These are phyloP conservation scores for Trametes sp. DNA, from an alignment of 1,284 basidiomycete genomes.

Conservation along the genomic window DNA sequence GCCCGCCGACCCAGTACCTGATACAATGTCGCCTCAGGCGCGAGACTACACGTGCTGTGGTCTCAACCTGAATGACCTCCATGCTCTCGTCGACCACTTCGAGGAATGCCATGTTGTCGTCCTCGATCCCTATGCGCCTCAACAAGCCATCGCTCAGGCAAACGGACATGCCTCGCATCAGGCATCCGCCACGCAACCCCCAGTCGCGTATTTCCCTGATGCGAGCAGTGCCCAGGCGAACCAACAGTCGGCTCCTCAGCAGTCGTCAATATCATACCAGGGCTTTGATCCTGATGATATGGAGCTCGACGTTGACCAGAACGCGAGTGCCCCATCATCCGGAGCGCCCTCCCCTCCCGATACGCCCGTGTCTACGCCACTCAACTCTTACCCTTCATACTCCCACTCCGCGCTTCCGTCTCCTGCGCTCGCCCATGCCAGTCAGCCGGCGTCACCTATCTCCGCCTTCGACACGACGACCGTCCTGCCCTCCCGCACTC, in stretches of 20 bases:
- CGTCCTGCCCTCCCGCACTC: conserved; percentile 50
- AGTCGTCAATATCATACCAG: conserved; percentile 27
- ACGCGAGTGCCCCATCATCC: conserved; percentile 45
- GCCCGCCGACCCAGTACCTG: conserved; percentile 1
- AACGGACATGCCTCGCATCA: conserved; percentile 46
- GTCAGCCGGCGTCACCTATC: conserved; percentile 43
- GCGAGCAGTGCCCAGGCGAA: conserved; percentile 35
- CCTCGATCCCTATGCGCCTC: conserved; percentile 60
- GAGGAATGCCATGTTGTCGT: conserved; percentile 85
- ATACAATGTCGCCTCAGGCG: conserved; percentile 51
- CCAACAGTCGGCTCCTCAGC: conserved; percentile 38
- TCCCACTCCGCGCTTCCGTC: conserved; percentile 41
- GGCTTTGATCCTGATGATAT: conserved; percentile 79
- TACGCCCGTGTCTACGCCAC: conserved; percentile 48
- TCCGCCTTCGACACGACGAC: conserved; percentile 58
- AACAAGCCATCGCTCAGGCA: conserved; percentile 37
- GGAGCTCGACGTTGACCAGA: conserved; percentile 72
- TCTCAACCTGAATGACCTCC: conserved; percentile 79
- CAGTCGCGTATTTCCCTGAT: conserved; percentile 37
- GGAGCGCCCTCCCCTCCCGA: conserved; percentile 48
- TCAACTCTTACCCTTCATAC: conserved; percentile 55
- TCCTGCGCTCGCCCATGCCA: conserved; percentile 54
- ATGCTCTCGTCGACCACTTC: conserved; percentile 87
- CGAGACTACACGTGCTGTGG: conserved; percentile 89
- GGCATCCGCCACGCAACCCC: conserved; percentile 41